Percentiles rank a stretch among this genome's conserved stretches.
Conservation (phyloP, 257 asterid species). For the Anisodus tanguticus region DNA sequence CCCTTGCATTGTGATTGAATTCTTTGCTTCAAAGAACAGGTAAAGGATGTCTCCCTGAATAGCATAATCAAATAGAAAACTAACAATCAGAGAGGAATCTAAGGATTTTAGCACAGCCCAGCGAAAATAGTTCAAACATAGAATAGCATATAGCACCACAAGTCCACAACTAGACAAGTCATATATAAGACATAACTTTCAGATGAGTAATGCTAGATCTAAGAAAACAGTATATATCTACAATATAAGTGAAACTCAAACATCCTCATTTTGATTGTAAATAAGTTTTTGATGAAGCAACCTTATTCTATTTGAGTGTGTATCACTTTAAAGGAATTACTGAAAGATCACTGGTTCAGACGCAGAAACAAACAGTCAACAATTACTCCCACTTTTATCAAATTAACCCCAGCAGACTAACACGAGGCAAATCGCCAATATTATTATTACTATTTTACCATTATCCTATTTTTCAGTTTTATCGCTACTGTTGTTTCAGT, state of each 20-base stretch:
- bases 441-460: too few relatives aligned
- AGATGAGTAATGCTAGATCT: background rate
- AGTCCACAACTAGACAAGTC: background rate
- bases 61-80: conserved; percentile 1
- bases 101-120: background rate
- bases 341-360: background rate
- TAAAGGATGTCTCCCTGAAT: conserved; percentile 74
- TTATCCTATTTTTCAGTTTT: too few relatives aligned
- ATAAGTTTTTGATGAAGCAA: conserved; percentile 12
- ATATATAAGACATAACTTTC: background rate
- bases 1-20: conserved; percentile 90
- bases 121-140: background rate
- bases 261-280: background rate
- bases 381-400: background rate
- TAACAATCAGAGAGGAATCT: background rate
- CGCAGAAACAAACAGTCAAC: background rate
- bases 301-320: background rate
- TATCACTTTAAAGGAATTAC: background rate
- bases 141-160: background rate
- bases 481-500: too few relatives aligned
- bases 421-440: background rate
- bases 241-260: background rate
- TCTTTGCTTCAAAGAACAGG: conserved; percentile 84
- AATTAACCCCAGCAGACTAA: background rate
- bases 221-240: background rate